Evolutionary conservation across 306 rosid genomes (phyloP).

Genomic region (Dryas drummondii): DNA sequence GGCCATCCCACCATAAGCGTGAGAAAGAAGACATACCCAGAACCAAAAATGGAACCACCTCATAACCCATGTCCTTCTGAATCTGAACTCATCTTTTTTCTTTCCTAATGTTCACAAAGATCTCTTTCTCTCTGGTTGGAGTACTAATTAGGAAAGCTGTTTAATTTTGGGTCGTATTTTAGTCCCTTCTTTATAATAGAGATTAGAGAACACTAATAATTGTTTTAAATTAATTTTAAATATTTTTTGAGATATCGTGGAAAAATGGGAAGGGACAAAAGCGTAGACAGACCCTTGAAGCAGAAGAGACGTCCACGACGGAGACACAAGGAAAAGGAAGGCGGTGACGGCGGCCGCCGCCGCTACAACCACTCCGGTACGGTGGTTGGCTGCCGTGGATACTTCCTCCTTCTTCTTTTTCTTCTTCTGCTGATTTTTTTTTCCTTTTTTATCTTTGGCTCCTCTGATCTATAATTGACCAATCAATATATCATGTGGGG

Average conservation of each 20-base stretch:
- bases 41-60: not conserved
- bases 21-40: not conserved
- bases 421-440: not conserved
- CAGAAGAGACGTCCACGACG: constrained; percentile 6
- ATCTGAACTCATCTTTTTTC: too few relatives aligned
- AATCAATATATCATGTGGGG: too few relatives aligned
- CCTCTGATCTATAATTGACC: too few relatives aligned
- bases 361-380: not conserved
- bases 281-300: constrained; percentile 29
- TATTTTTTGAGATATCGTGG: too few relatives aligned
- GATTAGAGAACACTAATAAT: too few relatives aligned
- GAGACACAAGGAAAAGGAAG: not conserved
- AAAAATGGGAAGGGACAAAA: constrained; percentile 28
- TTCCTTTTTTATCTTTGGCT: constrained; percentile 15
- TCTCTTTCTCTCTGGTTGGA: not conserved
- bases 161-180: too few relatives aligned
- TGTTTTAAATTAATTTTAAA: too few relatives aligned
- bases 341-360: not conserved
- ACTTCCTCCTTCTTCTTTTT: not conserved
- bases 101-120: not conserved
- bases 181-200: too few relatives aligned
- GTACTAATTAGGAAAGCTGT: too few relatives aligned
- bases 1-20: not conserved
- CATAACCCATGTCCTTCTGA: not conserved
- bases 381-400: not conserved